Base-by-base conservation (phyloP, 495 filamentous ascomycete genomes). In the Xylaria acuta region DNA sequence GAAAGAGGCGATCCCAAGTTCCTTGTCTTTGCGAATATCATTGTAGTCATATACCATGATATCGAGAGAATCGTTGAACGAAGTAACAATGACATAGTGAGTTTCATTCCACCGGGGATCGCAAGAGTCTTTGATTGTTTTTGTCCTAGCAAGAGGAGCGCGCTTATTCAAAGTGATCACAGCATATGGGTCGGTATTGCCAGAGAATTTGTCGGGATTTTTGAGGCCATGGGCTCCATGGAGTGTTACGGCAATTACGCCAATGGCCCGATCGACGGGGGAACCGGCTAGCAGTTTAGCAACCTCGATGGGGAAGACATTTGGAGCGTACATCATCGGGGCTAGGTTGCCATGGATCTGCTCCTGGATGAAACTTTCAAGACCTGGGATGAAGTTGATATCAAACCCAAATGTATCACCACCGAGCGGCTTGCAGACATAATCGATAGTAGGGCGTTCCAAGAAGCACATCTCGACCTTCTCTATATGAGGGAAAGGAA, bases 231-330 rank as follows among this genome's bases (percentile, higher is more conserved):
- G 89, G 22, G 94, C 96, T 25, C 93, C 92, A 78, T 98, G 93
- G 58, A 99, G 86, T 25, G 94, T 98, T 70, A 99, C 86, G 20
- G 94, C 94, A 62, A 98, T 79, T 30, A 98, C 94, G 78, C 96
- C 96, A 77, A 99, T 97, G 20, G 96, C 95, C 82, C 96, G 93
- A 81, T 99, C 97, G 60, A 98, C 91, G 0, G 97, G 89, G 64
- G 92, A 94, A 71, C 96, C 96, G n/a, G 95, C 92, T 67, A 99
- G 88, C 93, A 99, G 94, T 86, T 99, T 98, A 67, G 96, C 96
- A 67, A 99, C 93, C 77, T 99, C 97, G 74, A 99, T 93, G 25
- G 96, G 97, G 87, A 98, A 99, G 40, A 97, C 94, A 76, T 98
- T 97, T 9, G 96, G 96, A 60, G 90, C 91, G 76, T 98, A 98